phyloP scores from a whole-genome alignment of 1,139 yeast genomes.

The Saccharomyces pastorianus region DNA sequence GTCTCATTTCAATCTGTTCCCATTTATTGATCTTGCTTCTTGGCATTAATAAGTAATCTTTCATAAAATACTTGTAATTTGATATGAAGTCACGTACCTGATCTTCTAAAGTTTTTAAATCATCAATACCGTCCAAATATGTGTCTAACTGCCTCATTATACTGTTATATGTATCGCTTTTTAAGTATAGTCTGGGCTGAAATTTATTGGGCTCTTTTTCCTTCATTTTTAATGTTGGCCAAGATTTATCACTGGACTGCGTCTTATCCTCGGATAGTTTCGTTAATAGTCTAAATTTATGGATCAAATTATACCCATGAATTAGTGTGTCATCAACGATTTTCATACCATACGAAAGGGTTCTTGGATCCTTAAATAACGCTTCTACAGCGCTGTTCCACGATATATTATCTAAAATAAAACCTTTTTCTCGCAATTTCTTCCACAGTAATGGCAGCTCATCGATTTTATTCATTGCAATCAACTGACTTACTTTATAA shows the following conservation, averaged over 20 bases:
- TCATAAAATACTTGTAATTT: constrained; percentile 27
- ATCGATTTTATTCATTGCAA: constrained; percentile 18
- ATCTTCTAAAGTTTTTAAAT: constrained; percentile 6
- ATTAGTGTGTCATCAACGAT: constrained; percentile 36
- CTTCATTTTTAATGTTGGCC: constrained; percentile 17
- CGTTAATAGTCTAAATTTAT: constrained; percentile 21
- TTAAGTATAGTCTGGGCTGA: constrained; percentile 25
- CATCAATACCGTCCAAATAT: constrained; percentile 16
- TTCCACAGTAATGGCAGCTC: constrained; percentile 28
- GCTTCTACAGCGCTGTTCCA: constrained; percentile 36
- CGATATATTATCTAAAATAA: constrained; percentile 34
- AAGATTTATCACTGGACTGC: constrained; percentile 10
- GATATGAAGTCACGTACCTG: constrained; percentile 11
- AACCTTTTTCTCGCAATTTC: constrained; percentile 30
- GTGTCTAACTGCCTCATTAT: constrained; percentile 32
- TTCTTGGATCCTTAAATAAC: constrained; percentile 25
- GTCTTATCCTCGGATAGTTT: constrained; percentile 11
- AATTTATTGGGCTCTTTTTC: constrained; percentile 19
- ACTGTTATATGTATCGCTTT: constrained; percentile 42
- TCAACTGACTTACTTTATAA: constrained; percentile 28
- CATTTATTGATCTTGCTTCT: constrained; percentile 19
- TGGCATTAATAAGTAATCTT: constrained; percentile 23
- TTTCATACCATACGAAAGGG: constrained; percentile 33
- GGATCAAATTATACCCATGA: constrained; percentile 34
- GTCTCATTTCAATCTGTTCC: constrained; percentile 19